Base-by-base conservation (phyloP, 805 yeast genomes). In the Zygosaccharomyces gambellarensis region DNA sequence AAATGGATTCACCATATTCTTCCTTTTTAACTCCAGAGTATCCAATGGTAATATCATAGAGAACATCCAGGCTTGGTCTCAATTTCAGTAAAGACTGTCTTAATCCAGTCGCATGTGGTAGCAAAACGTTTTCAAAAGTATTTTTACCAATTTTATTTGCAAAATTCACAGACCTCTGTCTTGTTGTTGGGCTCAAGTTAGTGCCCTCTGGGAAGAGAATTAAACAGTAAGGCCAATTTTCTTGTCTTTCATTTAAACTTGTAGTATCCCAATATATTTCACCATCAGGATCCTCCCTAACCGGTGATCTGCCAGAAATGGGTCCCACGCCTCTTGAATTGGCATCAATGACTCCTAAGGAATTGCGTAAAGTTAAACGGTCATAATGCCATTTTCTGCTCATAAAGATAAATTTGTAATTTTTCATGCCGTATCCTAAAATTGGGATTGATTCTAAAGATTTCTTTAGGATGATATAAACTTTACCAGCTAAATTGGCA, bases 141-240 rank as follows among this genome's bases (percentile, higher is more conserved):
- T 78, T 73, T 31, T 70, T 71, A 4, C 73, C 75, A 22, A 74
- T 62, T 54, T 82, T 78, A 5, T 64, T 68, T 19, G 89, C 85
- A 67, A 72, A 94, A 6, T 64, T 72, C 14, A 71, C 73, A 7
- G 90, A 80, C 50, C 79, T 78, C 3, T 59, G 69, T 43, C 80
- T 74, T 1, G 96, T 88, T 51, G 79, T 76, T 4, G 73, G 74
- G 34, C 94, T 82, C 47, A 86, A 70, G 50, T 89, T 94, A 0
- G 99, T 94, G 4, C 99, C 99, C 67, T 94, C 99, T 1, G 99
- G 99, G 69, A 85, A 94, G 25, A 94, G 66, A 21, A 90, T 69
- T 41, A 94, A 65, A 75, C 85, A 81, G 54, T 83, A 82, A 3
- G 86, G 83, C 79, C 80, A 77, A 5, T 62, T 52, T 6, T 49